Percentiles rank a stretch among this genome's conserved stretches.
These are phyloP conservation scores for Aspergillus brasiliensis DNA, from an alignment of 2,329 filamentous ascomycete species.

Conservation along the genomic window DNA sequence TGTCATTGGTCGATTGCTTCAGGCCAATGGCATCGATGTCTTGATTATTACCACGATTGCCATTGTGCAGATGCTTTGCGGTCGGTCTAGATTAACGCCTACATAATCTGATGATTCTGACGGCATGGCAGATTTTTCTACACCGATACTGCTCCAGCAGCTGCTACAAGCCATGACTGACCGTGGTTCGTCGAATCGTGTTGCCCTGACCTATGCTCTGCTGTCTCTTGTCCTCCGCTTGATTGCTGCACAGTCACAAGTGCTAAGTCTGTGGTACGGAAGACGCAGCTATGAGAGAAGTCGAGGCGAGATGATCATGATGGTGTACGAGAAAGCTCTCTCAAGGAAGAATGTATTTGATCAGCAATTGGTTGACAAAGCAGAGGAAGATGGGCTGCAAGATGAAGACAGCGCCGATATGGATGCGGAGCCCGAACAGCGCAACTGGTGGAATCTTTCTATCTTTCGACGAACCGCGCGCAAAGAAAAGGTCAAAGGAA, in stretches of 20 bases:
- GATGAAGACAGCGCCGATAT: constrained; percentile 19
- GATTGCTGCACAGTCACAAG: constrained; percentile 63
- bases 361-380: constrained; percentile 33
- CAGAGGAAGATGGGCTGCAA: constrained; percentile 18
- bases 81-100: constrained; percentile 35
- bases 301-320: constrained; percentile 81
- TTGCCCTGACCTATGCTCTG: constrained; percentile 66
- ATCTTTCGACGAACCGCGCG: constrained; percentile 26
- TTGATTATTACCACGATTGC: constrained; percentile 67
- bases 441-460: constrained; percentile 30
- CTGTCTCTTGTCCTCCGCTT: constrained; percentile 64
- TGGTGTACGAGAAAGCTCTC: constrained; percentile 78
- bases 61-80: constrained; percentile 62
- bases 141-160: constrained; percentile 71
- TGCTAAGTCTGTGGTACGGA: constrained; percentile 79
- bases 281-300: constrained; percentile 81
- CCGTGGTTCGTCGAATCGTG: constrained; percentile 51
- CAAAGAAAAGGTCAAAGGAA: constrained; percentile 47
- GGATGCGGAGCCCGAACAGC: constrained; percentile 25
- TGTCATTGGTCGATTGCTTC: constrained; percentile 68
- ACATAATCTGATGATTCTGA: constrained; percentile 7
- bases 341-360: constrained; percentile 61
- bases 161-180: constrained; percentile 68
- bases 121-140: constrained; percentile 53
- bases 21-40: constrained; percentile 79